A percentile compares a stretch with the other conserved stretches of the same genome.
These are phyloP conservation scores for Phytophthora rubi DNA, from an alignment of 352 stramenopile species.

Conservation along the genomic window DNA sequence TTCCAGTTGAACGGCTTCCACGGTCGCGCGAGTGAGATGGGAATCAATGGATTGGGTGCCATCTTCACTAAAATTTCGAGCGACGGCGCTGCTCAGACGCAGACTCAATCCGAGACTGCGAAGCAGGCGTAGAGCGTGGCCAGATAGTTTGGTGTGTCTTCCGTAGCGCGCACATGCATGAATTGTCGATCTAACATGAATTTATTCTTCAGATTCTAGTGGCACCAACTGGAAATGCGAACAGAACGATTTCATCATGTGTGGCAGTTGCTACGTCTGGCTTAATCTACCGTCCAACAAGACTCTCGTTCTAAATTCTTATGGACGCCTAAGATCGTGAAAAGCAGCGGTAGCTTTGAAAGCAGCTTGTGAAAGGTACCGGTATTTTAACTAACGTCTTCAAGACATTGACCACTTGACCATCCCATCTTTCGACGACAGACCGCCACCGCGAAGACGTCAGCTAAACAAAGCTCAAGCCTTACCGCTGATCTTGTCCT, in stretches of 20 bases:
- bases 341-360: too few species aligned
- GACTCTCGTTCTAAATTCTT: not conserved
- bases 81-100: constrained; percentile 10
- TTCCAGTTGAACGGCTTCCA: constrained; percentile 63
- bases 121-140: constrained; percentile 7
- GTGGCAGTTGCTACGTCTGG: not conserved
- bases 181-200: not conserved
- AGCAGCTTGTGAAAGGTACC: too few species aligned
- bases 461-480: not conserved
- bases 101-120: constrained; percentile 16
- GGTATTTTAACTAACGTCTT: too few species aligned
- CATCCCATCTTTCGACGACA: not conserved
- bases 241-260: not conserved
- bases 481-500: constrained; percentile 1
- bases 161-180: not conserved
- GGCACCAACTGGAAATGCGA: too few species aligned
- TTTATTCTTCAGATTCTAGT: not conserved
- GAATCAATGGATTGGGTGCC: constrained; percentile 44
- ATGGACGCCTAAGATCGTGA: not conserved
- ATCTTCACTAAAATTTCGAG: constrained; percentile 26
- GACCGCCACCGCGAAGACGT: not conserved
- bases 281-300: not conserved
- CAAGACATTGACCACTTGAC: too few species aligned
- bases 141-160: constrained; percentile 1
- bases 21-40: constrained; percentile 42